Base-by-base conservation (phyloP, 2,329 filamentous ascomycete genomes). In the Lachnellula willkommii region DNA sequence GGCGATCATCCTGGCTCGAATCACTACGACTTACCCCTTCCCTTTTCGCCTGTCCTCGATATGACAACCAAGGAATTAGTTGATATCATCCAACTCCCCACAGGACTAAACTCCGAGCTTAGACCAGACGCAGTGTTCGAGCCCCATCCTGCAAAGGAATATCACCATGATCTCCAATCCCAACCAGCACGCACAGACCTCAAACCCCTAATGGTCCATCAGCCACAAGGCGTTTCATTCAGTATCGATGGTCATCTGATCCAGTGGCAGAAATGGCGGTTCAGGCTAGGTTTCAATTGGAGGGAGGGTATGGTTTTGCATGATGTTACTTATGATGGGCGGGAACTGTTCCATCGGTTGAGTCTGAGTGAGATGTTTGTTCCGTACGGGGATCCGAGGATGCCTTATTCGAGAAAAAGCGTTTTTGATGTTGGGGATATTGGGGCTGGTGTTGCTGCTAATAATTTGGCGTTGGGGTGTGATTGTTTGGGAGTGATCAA, bases 381-480 rank as follows among this genome's bases (percentile, higher is more conserved):
- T 0, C 83, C 83, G 1, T 88, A 87, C 63, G 82, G 77, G 1
- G 84, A 87, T 62, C 80, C 80, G 8, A 75, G 84, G 5, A 74
- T 78, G 4, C 83, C 83, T 0, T 87, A 80, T 66, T 82, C 84
- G 49, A 76, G 83, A 50, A 88, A 88, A 67, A 81, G 84, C 57
- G 85, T 84, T 3, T 88, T 88, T 63, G 85, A 88, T 65, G 82
- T 88, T 59, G 85, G 85, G 2, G 84, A 88, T 60, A 83, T 79
- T 22, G 85, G 84, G 15, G 81, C 82, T 26, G 85, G 85, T 7
- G 78, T 80, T 54, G 82, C 79, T 53, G 82, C 83, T 22, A 88
- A 88, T 66, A 87, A 88, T 61, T 75, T 90, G 1, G 75, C 77
- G 24, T 75, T 88, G 2, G 85, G 85, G 22, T 88, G 85, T 60